Evolutionary conservation across 805 yeast species (phyloP).

Genomic region (Yamadazyma endophytica): DNA sequence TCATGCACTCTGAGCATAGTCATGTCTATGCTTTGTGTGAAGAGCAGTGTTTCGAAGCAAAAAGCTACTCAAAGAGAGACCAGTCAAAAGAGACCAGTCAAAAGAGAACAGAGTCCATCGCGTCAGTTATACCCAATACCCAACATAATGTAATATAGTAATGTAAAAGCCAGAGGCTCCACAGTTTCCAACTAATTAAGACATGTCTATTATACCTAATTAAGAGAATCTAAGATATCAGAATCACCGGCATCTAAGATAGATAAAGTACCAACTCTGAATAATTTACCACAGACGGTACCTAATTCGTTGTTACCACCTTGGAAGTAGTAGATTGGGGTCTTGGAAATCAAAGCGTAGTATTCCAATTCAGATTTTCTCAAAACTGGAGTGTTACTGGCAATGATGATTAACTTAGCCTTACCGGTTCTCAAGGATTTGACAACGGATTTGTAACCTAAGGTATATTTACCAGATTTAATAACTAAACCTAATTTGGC

Average conservation of each 20-base stretch:
- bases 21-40: no score
- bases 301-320: slow-evolving; percentile 99
- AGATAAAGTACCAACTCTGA: slow-evolving; percentile 98
- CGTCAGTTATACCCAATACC: no score
- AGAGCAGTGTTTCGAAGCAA: no score
- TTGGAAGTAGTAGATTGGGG: slow-evolving; percentile 96
- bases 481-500: slow-evolving; percentile 96
- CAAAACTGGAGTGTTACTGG: slow-evolving; percentile 99
- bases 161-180: no score
- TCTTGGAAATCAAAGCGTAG: slow-evolving; percentile 99
- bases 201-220: slow-evolving; percentile 1
- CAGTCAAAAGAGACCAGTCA: no score
- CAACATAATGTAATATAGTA: no score
- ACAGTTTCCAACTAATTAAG: no score
- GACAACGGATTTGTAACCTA: slow-evolving; percentile 98
- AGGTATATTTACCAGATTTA: slow-evolving; percentile 99
- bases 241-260: slow-evolving; percentile 99
- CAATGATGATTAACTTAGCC: slow-evolving; percentile 96
- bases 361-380: slow-evolving; percentile 99
- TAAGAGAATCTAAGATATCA: slow-evolving; percentile 79
- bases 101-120: no score
- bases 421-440: slow-evolving; percentile 98
- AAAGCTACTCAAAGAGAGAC: no score
- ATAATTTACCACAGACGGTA: slow-evolving; percentile 99
- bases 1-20: no score